Conservation (phyloP, 1,139 yeast genomes). For the Candida neerlandica region DNA sequence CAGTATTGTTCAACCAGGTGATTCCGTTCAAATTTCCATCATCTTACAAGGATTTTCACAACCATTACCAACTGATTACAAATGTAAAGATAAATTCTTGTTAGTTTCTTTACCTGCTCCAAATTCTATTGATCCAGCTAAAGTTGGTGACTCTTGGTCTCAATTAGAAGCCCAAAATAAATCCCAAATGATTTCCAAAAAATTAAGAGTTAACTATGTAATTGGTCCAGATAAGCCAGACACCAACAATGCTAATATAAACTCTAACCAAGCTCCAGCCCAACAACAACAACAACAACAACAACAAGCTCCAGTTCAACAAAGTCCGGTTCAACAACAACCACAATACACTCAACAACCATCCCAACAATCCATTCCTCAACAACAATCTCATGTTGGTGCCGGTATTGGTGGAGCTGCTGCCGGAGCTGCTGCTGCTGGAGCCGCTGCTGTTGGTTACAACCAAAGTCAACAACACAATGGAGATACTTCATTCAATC, state of each 20-base stretch:
- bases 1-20: slow-evolving; percentile 75
- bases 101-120: slow-evolving; percentile 84
- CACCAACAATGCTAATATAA: slow-evolving; percentile 12
- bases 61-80: slow-evolving; percentile 71
- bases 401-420: slow-evolving; percentile 15
- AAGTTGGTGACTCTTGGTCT: slow-evolving; percentile 74
- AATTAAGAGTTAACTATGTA: slow-evolving; percentile 74
- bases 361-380: slow-evolving; percentile 5
- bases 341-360: slow-evolving; percentile 9
- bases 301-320: slow-evolving; percentile 9
- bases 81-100: slow-evolving; percentile 90
- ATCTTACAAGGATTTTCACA: slow-evolving; percentile 82
- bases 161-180: slow-evolving; percentile 66
- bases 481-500: slow-evolving; percentile 12
- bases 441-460: slow-evolving; percentile 19
- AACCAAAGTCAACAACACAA: slow-evolving; percentile 11
- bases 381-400: slow-evolving; percentile 14
- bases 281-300: slow-evolving; percentile 7
- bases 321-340: slow-evolving; percentile 6
- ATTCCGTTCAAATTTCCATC: slow-evolving; percentile 70
- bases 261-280: slow-evolving; percentile 8
- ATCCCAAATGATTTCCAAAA: slow-evolving; percentile 63
- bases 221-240: slow-evolving; percentile 27
- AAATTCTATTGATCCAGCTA: slow-evolving; percentile 52
- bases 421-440: slow-evolving; percentile 19